Percentiles rank a stretch among this genome's conserved stretches.
Conservation (phyloP, 2,329 filamentous ascomycete species). For the Penicillium sp. region DNA sequence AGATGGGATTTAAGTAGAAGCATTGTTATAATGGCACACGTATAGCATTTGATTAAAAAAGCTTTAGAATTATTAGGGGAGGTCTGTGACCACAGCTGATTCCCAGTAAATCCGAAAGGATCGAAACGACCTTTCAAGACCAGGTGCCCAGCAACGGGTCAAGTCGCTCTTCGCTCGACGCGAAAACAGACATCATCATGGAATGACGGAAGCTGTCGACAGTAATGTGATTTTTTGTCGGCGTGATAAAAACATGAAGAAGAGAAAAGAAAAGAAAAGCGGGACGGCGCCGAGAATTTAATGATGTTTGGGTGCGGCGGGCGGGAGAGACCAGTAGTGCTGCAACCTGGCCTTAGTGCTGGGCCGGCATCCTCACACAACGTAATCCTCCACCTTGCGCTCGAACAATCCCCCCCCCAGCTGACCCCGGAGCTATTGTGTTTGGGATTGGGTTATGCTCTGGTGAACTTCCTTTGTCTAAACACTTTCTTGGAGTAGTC, state of each 20-base stretch:
- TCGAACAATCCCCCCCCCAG: slow-evolving; percentile 36
- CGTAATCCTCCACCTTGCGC: slow-evolving; percentile 40
- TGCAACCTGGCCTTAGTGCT: slow-evolving; percentile 55
- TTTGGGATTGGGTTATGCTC: slow-evolving; percentile 42
- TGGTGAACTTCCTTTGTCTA: slow-evolving; percentile 30
- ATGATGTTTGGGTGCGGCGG: slow-evolving; percentile 41
- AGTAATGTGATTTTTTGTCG: slow-evolving; percentile 65
- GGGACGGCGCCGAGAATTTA: slow-evolving; percentile 36
- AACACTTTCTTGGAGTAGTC: slow-evolving; percentile 30
- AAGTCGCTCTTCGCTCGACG: slow-evolving; percentile 69
- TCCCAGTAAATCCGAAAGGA: slow-evolving; percentile 68
- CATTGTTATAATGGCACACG: slow-evolving; percentile 5
- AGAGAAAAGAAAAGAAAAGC: slow-evolving; percentile 48
- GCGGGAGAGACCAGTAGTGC: slow-evolving; percentile 43
- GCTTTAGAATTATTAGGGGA: slow-evolving; percentile 8
- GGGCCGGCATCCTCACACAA: slow-evolving; percentile 44
- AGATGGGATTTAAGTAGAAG: slow-evolving; percentile 16
- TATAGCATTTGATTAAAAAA: not conserved
- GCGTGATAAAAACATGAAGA: slow-evolving; percentile 51
- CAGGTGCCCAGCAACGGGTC: slow-evolving; percentile 76
- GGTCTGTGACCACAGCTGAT: slow-evolving; percentile 72
- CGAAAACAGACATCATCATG: slow-evolving; percentile 68
- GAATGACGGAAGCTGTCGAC: slow-evolving; percentile 59
- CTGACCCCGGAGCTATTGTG: slow-evolving; percentile 37
- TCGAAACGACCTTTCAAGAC: slow-evolving; percentile 69